Evolutionary conservation across 345 rosid species (phyloP).

Genomic region (Ailanthus altissimus): DNA sequence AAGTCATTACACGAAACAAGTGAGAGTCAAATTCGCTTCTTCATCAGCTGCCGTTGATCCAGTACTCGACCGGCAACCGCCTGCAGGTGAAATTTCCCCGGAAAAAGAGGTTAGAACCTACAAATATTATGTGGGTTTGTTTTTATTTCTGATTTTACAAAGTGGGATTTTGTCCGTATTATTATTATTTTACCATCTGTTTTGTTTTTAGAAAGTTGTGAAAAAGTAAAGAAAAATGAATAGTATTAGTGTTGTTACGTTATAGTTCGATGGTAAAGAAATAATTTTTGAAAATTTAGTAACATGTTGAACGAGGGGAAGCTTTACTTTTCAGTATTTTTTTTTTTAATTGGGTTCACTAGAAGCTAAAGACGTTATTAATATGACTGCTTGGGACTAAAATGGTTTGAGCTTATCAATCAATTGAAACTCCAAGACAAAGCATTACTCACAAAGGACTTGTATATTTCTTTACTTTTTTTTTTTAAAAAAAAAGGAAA

Average conservation of each 20-base stretch:
- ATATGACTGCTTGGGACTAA: too few relatives aligned
- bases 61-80: constrained; percentile 24
- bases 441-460: background rate
- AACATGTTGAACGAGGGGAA: background rate
- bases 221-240: background rate
- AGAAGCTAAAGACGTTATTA: too few relatives aligned
- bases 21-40: constrained; percentile 32
- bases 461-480: background rate
- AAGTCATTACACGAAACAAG: constrained; percentile 11
- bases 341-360: background rate
- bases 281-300: background rate
- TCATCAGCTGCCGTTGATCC: constrained; percentile 31
- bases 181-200: background rate
- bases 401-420: too few relatives aligned
- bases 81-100: constrained; percentile 13
- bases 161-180: background rate
- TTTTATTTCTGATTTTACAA: background rate
- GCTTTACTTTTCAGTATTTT: background rate
- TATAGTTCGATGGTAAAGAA: background rate
- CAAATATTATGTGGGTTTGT: background rate
- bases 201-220: constrained; percentile 6
- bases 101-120: constrained; percentile 45
- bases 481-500: too few relatives aligned
- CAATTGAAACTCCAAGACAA: too few relatives aligned
- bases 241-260: background rate